These are phyloP conservation scores for Penicillium pancosmium DNA, from an alignment of 495 filamentous ascomycete genomes.

Conservation along the genomic window DNA sequence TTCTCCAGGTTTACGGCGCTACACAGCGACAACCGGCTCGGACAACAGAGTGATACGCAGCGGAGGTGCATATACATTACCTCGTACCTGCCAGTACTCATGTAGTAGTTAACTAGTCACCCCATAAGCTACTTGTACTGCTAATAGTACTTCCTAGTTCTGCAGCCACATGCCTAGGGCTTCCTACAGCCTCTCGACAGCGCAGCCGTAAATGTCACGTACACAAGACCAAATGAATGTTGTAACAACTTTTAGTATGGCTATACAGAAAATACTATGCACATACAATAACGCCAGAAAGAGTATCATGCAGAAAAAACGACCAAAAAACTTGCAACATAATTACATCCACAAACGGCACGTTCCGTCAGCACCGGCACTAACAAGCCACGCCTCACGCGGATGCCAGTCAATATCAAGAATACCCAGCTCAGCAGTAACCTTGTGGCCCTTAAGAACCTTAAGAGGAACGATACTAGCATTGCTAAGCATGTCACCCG, in stretches of 20 bases:
- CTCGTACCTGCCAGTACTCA: no score
- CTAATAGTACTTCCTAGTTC: no score
- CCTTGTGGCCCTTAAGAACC: constrained; percentile 85
- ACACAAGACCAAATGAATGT: not conserved
- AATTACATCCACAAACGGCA: constrained; percentile 74
- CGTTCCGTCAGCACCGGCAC: constrained; percentile 91
- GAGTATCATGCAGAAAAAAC: constrained; percentile 30
- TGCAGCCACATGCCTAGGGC: no score
- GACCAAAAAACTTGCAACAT: constrained; percentile 9
- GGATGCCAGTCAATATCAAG: constrained; percentile 96
- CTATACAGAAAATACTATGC: constrained; percentile 37
- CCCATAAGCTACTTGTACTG: no score
- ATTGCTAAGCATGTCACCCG: constrained; percentile 91
- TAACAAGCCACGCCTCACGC: constrained; percentile 87
- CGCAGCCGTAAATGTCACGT: no score
- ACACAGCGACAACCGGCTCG: no score
- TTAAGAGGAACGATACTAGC: constrained; percentile 95
- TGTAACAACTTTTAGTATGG: constrained; percentile 31
- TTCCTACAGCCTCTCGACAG: no score
- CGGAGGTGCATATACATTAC: no score
- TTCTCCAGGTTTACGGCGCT: no score
- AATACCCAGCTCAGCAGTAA: constrained; percentile 78
- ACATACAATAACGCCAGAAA: constrained; percentile 29
- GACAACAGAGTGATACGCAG: no score
- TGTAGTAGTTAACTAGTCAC: no score